phyloP scores from a whole-genome alignment of 768 basidiomycete species.

The Auricularia heimuer region DNA sequence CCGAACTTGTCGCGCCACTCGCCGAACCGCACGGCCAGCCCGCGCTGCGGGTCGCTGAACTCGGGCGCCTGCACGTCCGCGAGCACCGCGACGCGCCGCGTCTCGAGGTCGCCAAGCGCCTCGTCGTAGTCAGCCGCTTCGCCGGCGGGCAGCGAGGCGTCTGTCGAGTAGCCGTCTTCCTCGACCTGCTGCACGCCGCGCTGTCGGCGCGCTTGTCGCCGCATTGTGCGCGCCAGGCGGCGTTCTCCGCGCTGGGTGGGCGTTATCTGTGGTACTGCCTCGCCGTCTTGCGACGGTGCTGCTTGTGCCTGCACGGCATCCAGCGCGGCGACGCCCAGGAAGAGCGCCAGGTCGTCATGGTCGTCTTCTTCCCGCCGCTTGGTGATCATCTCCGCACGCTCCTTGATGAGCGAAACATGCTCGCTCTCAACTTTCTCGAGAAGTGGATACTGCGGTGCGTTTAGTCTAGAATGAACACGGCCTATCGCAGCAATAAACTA shows the following conservation, averaged over 20 bases:
- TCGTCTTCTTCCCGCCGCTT: constrained; percentile 67
- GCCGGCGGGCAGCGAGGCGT: constrained; percentile 55
- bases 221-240: constrained; percentile 44
- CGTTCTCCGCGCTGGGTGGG: constrained; percentile 44
- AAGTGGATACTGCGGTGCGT: constrained; percentile 50
- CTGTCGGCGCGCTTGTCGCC: constrained; percentile 37
- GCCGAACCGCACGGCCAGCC: constrained; percentile 51
- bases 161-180: constrained; percentile 85
- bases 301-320: constrained; percentile 5
- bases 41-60: constrained; percentile 69
- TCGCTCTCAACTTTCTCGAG: constrained; percentile 74
- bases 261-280: constrained; percentile 52
- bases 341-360: constrained; percentile 64
- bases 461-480: no score
- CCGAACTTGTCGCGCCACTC: constrained; percentile 68
- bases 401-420: constrained; percentile 59
- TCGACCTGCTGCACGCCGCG: constrained; percentile 11
- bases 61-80: constrained; percentile 78
- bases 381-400: constrained; percentile 58
- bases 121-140: constrained; percentile 61
- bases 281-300: constrained; percentile 29
- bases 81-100: constrained; percentile 48
- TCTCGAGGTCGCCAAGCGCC: constrained; percentile 46
- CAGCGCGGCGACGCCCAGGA: constrained; percentile 47
- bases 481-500: constrained; percentile 14